Evolutionary conservation across 2,329 filamentous ascomycete species (phyloP).

Genomic region (Ophiosphaerella herpotricha): DNA sequence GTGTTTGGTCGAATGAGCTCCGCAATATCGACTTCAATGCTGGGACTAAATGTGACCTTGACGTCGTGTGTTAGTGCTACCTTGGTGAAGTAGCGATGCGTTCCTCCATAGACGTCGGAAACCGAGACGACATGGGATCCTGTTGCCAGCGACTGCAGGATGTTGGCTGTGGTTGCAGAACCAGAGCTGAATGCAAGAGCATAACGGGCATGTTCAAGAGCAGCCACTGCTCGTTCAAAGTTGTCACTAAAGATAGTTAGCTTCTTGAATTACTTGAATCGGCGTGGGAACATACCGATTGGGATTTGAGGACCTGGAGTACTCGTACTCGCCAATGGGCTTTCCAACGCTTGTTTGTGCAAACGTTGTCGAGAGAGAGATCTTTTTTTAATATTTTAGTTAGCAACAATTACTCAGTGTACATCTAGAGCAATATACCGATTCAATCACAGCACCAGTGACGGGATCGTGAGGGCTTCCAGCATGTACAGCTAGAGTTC

Average conservation of each 20-base stretch:
- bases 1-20: conserved; percentile 86
- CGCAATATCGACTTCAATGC: conserved; percentile 85
- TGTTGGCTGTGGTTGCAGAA: conserved; percentile 88
- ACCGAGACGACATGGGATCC: conserved; percentile 96
- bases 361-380: conserved; percentile 95
- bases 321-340: conserved; percentile 89
- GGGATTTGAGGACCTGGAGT: conserved; percentile 90
- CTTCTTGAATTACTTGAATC: background rate
- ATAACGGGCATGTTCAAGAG: conserved; percentile 88
- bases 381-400: conserved; percentile 52
- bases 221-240: conserved; percentile 89
- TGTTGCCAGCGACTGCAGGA: conserved; percentile 88
- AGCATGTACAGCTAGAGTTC: conserved; percentile 92
- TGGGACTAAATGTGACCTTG: conserved; percentile 89
- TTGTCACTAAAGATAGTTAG: conserved; percentile 64
- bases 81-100: conserved; percentile 98
- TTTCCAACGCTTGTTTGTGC: conserved; percentile 87
- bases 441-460: conserved; percentile 93
- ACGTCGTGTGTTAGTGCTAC: conserved; percentile 94
- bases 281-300: conserved; percentile 62
- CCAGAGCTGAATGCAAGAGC: conserved; percentile 94
- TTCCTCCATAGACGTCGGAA: conserved; percentile 96
- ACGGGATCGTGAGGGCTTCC: conserved; percentile 86
- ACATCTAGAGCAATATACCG: conserved; percentile 53
- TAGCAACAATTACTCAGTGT: conserved; percentile 1